Base-by-base conservation (phyloP, 2,329 filamentous ascomycete species). In the Westerdykella sp. region DNA sequence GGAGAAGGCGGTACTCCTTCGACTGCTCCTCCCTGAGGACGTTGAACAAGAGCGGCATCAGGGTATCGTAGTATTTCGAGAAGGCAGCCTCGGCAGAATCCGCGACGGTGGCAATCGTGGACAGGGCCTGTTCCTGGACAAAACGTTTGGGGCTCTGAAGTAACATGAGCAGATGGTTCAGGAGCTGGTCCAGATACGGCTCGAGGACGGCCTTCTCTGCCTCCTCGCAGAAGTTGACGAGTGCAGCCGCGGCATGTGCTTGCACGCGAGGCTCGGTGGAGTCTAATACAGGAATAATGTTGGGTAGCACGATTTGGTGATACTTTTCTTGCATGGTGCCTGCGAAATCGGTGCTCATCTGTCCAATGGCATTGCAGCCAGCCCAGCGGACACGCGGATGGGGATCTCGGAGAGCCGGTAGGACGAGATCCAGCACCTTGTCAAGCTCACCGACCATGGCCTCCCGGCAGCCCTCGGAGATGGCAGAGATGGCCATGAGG, bases 311-410 rank as follows among this genome's bases (percentile, higher is more conserved):
- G 36, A 83, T 77, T 51, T 87, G 80, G 67, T 95, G 93, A 68
- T 95, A 95, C 58, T 95, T 93, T 54, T 87, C 85, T 69, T 98
- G 93, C 91, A 98, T 97, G 10, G 86, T 94, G 11, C 90, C 90
- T 11, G 94, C 91, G 67, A 98, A 98, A 63, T 98, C 93, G 25
- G 93, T 98, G 72, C 91, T 97, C 93, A 98, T 98, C 69, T 98
- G 93, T 22, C 93, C 93, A n/a, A 98, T 78, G 34, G 93, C 93
- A 63, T 98, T 97, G 74, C 93, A 98, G 28, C 90, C 93, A 41
- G 93, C 93, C 83, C 94, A 98, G 58, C 91, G 84, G 43, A 98
- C 93, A 62, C 93, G 87, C 34, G 93, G 87, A 63, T 98, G 93
- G 32, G 85, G 79, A 62, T 98, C 91, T 57, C 84, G 83, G 30